A percentile compares a stretch with the other conserved stretches of the same genome.
phyloP scores from a whole-genome alignment of 345 rosid species.

The Boechera divaricarpa region DNA sequence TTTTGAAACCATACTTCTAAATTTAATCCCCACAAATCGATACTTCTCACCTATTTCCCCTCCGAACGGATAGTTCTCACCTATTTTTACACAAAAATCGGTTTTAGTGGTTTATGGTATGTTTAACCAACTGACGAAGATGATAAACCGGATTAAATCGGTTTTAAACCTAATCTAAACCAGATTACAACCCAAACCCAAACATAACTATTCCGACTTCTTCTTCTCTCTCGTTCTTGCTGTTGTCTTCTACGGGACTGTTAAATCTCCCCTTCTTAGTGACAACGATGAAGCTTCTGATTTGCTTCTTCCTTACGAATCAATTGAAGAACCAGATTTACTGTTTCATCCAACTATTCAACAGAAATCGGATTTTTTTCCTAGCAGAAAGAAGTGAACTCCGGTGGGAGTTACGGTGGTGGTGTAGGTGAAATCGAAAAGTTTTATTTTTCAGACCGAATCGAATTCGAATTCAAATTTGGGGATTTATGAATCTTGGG shows the following conservation, averaged over 20 bases:
- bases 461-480: constrained; percentile 35
- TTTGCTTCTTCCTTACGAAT: constrained; percentile 64
- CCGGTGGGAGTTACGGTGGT: constrained; percentile 42
- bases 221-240: no score
- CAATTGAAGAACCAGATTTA: constrained; percentile 60
- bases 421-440: constrained; percentile 31
- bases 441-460: constrained; percentile 41
- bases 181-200: no score
- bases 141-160: no score
- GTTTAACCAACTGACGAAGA: no score
- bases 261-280: constrained; percentile 42
- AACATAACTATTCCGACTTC: no score
- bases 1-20: no score
- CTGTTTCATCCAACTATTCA: constrained; percentile 54
- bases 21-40: no score
- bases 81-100: no score
- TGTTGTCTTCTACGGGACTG: constrained; percentile 41
- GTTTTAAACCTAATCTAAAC: no score
- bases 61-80: no score
- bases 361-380: constrained; percentile 44
- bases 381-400: constrained; percentile 48
- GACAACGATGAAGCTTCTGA: constrained; percentile 62
- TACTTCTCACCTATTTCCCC: no score
- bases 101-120: no score
- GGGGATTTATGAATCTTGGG: constrained; percentile 16